Evolutionary conservation across 1,139 yeast species (phyloP).

Genomic region (Diutina sp.): DNA sequence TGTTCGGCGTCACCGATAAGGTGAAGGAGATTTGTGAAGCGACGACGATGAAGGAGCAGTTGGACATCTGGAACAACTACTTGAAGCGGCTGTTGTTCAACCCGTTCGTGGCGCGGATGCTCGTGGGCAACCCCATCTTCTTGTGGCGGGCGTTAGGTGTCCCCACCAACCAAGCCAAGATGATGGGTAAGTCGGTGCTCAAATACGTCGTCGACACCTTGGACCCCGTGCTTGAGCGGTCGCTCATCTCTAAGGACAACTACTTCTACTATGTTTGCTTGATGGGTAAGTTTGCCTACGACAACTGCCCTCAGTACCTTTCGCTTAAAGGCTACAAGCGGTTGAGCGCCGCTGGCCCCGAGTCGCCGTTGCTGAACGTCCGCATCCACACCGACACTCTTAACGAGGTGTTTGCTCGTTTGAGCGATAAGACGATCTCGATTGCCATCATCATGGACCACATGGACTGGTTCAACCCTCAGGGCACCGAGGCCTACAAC

Average conservation of each 20-base stretch:
- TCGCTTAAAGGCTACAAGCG: constrained; percentile 43
- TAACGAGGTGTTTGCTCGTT: constrained; percentile 59
- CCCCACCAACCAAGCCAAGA: constrained; percentile 69
- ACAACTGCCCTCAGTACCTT: constrained; percentile 69
- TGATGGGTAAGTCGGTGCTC: constrained; percentile 64
- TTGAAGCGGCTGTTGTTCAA: constrained; percentile 61
- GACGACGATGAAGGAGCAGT: constrained; percentile 48
- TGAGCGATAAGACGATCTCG: constrained; percentile 49
- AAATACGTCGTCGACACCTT: constrained; percentile 66
- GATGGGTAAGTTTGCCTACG: constrained; percentile 44
- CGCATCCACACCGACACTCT: constrained; percentile 72
- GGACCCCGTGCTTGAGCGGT: constrained; percentile 57
- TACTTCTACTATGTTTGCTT: constrained; percentile 67
- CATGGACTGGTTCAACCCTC: constrained; percentile 80
- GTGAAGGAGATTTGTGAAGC: constrained; percentile 48
- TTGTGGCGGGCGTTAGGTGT: constrained; percentile 84
- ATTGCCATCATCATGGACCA: constrained; percentile 84
- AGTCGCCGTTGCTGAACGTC: constrained; percentile 45
- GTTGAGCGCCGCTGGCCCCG: constrained; percentile 23
- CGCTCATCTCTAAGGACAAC: constrained; percentile 57
- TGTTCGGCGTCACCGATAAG: constrained; percentile 39
- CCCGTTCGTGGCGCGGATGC: constrained; percentile 50
- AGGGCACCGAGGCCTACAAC: constrained; percentile 46
- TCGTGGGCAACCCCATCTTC: constrained; percentile 71
- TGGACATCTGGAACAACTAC: constrained; percentile 43